A percentile compares a stretch with the other conserved stretches of the same genome.
Evolutionary conservation across 257 asterid species (phyloP).

Genomic region (Marsdenia floribunda): DNA sequence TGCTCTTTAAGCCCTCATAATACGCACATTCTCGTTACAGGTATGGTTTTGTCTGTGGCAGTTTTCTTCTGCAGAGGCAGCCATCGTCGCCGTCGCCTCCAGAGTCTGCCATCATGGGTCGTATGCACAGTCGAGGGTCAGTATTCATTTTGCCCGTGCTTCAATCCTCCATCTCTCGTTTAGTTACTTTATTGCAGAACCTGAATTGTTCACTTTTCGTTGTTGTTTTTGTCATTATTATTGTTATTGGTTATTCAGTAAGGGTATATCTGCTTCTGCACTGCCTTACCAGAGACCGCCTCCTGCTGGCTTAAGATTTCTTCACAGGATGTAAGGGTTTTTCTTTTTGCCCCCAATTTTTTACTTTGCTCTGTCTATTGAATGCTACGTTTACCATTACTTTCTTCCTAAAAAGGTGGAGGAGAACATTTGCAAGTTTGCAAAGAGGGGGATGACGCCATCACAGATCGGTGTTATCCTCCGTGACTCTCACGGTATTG

Average conservation of each 20-base stretch:
- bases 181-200: too few relatives aligned
- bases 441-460: conserved; percentile 73
- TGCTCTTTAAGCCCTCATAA: conserved; percentile 2
- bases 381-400: neutral
- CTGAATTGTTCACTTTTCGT: neutral
- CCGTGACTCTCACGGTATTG: conserved; percentile 84
- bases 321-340: conserved; percentile 44
- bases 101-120: conserved; percentile 61
- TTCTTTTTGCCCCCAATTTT: neutral
- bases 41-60: conserved; percentile 20
- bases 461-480: conserved; percentile 84
- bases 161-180: neutral
- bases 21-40: neutral
- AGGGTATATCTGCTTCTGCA: conserved; percentile 88
- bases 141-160: neutral
- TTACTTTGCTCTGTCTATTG: neutral
- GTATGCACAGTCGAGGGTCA: conserved; percentile 88
- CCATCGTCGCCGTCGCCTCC: conserved; percentile 14
- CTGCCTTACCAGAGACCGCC: conserved; percentile 81
- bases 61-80: neutral
- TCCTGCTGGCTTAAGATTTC: conserved; percentile 80
- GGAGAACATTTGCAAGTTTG: conserved; percentile 71
- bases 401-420: conserved; percentile 47
- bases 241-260: conserved; percentile 39
- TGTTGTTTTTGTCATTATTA: neutral